Percentiles rank a stretch among this genome's conserved stretches.
Evolutionary conservation across 192 early-diverging fungal species (phyloP).

Genomic region (Jimgerdemannia lactiflua): DNA sequence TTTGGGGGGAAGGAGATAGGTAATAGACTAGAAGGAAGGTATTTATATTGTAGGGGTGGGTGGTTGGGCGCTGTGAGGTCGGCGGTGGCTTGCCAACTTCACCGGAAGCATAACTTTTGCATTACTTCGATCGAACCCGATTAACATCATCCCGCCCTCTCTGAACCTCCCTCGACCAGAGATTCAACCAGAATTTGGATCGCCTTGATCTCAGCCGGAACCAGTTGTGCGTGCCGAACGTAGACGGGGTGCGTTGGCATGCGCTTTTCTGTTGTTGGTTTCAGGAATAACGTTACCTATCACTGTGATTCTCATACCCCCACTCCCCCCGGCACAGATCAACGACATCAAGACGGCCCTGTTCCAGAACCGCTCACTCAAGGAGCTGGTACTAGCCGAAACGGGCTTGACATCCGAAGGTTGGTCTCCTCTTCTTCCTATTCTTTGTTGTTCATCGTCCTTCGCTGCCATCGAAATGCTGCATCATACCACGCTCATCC

Average conservation of each 20-base stretch:
- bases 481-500: no score
- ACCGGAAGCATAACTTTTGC: no score
- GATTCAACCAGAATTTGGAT: slow-evolving; percentile 39
- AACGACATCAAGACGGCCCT: slow-evolving; percentile 42
- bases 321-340: slow-evolving; percentile 12
- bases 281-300: not conserved
- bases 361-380: slow-evolving; percentile 58
- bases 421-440: not conserved
- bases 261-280: not conserved
- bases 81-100: no score
- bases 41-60: not conserved
- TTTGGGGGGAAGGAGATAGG: not conserved
- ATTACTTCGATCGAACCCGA: no score
- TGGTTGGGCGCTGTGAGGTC: no score
- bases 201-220: slow-evolving; percentile 59
- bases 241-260: not conserved
- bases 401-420: slow-evolving; percentile 67
- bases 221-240: slow-evolving; percentile 38
- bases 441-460: not conserved
- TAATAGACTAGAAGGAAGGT: not conserved
- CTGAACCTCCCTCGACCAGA: not conserved
- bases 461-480: no score
- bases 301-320: not conserved
- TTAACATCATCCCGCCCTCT: not conserved
- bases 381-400: slow-evolving; percentile 59